Conservation (phyloP, 257 asterid species). For the Marsdenia floribunda region DNA sequence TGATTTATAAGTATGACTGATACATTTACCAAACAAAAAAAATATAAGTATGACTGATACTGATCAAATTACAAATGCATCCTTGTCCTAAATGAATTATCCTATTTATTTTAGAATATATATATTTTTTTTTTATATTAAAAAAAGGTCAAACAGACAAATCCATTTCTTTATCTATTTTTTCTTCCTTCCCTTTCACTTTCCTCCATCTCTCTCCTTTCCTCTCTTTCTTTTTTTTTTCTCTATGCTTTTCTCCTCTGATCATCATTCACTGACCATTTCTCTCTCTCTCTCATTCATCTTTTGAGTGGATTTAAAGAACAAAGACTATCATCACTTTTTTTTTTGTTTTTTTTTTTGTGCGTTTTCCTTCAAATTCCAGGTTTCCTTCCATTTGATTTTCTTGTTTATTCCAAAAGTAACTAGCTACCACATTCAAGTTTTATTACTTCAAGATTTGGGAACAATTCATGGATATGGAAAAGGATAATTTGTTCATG, state of each 20-base stretch:
- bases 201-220: slow-evolving; percentile 29
- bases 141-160: not conserved
- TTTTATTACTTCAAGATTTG: not conserved
- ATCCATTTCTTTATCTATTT: slow-evolving; percentile 26
- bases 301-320: slow-evolving; percentile 18
- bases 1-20: no score
- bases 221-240: slow-evolving; percentile 8
- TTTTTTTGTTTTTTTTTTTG: not conserved
- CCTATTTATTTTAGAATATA: no score
- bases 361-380: not conserved
- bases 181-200: slow-evolving; percentile 44
- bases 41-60: no score
- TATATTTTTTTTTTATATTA: no score
- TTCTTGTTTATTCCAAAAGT: slow-evolving; percentile 7
- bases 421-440: not conserved
- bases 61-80: no score
- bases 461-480: slow-evolving; percentile 24
- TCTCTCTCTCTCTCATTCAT: not conserved
- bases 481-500: slow-evolving; percentile 30
- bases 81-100: no score
- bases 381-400: slow-evolving; percentile 12
- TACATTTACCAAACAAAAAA: no score
- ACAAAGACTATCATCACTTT: slow-evolving; percentile 12
- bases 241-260: not conserved
- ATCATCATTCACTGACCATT: slow-evolving; percentile 11